Percentiles rank a stretch among this genome's conserved stretches.
These are phyloP conservation scores for Pholiota conissans DNA, from an alignment of 768 basidiomycete genomes.

Conservation along the genomic window DNA sequence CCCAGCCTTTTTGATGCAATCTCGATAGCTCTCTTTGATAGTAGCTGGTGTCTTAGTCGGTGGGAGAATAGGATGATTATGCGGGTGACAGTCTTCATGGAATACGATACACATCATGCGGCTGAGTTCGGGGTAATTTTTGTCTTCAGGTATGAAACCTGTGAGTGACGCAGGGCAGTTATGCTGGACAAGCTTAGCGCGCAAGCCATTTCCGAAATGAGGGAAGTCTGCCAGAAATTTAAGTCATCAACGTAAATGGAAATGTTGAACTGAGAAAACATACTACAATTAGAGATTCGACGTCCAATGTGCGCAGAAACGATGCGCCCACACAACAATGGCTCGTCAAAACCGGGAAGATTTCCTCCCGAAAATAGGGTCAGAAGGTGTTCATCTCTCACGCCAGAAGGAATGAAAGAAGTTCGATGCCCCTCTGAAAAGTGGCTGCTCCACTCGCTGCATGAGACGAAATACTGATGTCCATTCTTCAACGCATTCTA, in stretches of 20 bases:
- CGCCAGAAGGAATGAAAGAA: neutral
- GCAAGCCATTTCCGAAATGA: neutral
- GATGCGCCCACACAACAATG: neutral
- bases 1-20: neutral
- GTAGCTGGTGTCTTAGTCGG: neutral
- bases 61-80: slow-evolving; percentile 1
- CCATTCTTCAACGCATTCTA: neutral
- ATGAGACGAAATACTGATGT: neutral
- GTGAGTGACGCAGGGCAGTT: neutral
- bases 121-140: no score
- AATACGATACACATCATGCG: neutral
- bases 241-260: no score
- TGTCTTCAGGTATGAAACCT: neutral
- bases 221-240: no score
- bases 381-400: neutral
- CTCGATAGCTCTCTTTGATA: neutral
- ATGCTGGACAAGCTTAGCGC: neutral
- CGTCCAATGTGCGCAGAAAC: neutral
- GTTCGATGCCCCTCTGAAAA: neutral
- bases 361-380: neutral
- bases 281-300: neutral
- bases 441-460: neutral
- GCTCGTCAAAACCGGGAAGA: neutral
- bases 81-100: neutral
- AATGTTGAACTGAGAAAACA: neutral